Evolutionary conservation across 2,329 filamentous ascomycete species (phyloP), one percentile per base, ranked within the genome.

Genomic region (Fusarium anthophilum): DNA sequence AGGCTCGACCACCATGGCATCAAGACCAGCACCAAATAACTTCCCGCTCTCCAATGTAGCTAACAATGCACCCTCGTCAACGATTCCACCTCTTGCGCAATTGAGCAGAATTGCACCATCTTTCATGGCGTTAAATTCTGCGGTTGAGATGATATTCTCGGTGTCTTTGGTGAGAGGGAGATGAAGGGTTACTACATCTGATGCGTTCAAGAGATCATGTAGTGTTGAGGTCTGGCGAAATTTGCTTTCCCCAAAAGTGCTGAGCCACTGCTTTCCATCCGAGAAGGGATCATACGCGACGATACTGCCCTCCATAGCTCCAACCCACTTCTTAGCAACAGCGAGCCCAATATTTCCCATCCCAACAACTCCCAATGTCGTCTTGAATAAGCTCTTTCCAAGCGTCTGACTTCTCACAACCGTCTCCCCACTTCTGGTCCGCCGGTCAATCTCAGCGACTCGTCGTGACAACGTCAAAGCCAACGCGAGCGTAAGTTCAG

Each of bases 311-410:
- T 45, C 59, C 59, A 59, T 58, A 5, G 59, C 59, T 1, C 59
- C 59, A 30, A 30, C 15, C 59, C 59, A 62, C 15, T 62, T 62
- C 59, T 38, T 59, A 14, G 59, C 59, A 24, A 62, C 39, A 26
- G 59, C 24, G 3, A 62, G 7, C 1, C 59, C 59, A 18, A 62
- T 59, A 7, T 62, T 62, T 1, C 59, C 59, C 59, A 62, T 62
- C 0, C 59, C 59, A 1, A 62, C 6, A 45, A 62, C 53, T 1
- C 59, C 51, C 4, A 62, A 7, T 0, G 24, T 59, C 13, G 59
- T 62, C 14, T 44, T 62, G 9, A 37, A 59, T 17, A 62, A 24
- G 15, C 59, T 62, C 10, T 59, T 62, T 4, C 59, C 59, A 0
- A 62, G 6, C 0, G 51, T 59, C 3, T 62, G 30, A 22, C 51